phyloP scores from a whole-genome alignment of 148 eudicot genomes.

The Linanthus parryae region DNA sequence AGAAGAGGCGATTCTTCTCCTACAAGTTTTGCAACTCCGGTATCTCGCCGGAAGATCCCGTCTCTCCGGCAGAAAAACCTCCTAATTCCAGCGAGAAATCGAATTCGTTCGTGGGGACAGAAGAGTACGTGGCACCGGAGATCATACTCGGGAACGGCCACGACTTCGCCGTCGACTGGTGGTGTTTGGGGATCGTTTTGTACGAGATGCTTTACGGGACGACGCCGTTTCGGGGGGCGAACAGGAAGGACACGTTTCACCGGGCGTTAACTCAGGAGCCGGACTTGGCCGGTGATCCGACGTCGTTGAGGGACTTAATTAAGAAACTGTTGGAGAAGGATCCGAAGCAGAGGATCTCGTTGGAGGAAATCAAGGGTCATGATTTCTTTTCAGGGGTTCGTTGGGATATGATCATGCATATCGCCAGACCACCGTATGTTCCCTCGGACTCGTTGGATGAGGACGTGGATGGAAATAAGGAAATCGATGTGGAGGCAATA shows the following conservation, averaged over 20 bases:
- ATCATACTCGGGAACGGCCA: constrained; percentile 64
- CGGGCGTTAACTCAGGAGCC: constrained; percentile 40
- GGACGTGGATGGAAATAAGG: constrained; percentile 33
- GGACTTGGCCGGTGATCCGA: constrained; percentile 58
- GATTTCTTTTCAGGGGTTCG: constrained; percentile 57
- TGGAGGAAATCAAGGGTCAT: constrained; percentile 66
- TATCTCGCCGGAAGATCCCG: constrained; percentile 32
- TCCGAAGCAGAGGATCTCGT: constrained; percentile 44
- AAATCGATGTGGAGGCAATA: constrained; percentile 55
- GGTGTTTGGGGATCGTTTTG: constrained; percentile 66
- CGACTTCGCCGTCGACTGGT: constrained; percentile 74
- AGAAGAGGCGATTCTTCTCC: constrained; percentile 11
- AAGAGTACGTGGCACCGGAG: constrained; percentile 92
- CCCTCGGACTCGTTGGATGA: constrained; percentile 29
- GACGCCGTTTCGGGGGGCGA: constrained; percentile 73
- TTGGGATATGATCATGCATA: constrained; percentile 48
- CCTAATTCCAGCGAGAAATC: constrained; percentile 35
- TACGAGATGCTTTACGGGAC: constrained; percentile 78
- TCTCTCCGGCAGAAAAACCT: constrained; percentile 8
- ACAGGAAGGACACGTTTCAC: constrained; percentile 66
- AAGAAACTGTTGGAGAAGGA: constrained; percentile 56
- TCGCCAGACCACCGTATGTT: constrained; percentile 69
- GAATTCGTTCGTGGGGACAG: constrained; percentile 90
- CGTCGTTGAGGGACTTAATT: constrained; percentile 80
- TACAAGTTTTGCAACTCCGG: constrained; percentile 37